Evolutionary conservation across 2,329 filamentous ascomycete species (phyloP).

Genomic region (Parastagonospora nodorum): DNA sequence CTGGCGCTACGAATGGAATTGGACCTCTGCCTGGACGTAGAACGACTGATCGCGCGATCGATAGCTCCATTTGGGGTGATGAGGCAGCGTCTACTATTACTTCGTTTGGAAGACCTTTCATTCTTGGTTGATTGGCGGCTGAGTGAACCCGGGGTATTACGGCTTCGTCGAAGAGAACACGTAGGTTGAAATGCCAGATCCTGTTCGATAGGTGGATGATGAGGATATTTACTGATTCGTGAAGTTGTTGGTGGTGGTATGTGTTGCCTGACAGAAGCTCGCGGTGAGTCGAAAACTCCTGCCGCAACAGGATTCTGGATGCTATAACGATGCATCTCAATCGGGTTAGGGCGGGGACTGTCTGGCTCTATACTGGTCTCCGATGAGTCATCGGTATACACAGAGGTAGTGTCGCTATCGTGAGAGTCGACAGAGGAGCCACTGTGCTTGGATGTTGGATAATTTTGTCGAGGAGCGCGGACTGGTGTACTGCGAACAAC

Average conservation of each 20-base stretch:
- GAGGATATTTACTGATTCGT: constrained; percentile 31
- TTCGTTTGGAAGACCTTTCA: constrained; percentile 28
- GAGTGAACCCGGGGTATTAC: constrained; percentile 12
- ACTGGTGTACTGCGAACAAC: constrained; percentile 1
- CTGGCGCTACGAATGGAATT: constrained; percentile 29
- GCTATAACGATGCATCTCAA: constrained; percentile 19
- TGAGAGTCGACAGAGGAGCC: constrained; percentile 44
- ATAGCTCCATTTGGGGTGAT: constrained; percentile 25
- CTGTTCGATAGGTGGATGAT: constrained; percentile 25
- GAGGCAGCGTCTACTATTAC: constrained; percentile 17
- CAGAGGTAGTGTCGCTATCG: constrained; percentile 45
- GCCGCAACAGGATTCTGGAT: constrained; percentile 25
- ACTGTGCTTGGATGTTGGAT: constrained; percentile 21
- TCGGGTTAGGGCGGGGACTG: constrained; percentile 14
- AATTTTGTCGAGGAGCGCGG: constrained; percentile 14
- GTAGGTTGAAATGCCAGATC: constrained; percentile 33
- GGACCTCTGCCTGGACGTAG: constrained; percentile 20
- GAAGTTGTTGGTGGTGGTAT: constrained; percentile 16
- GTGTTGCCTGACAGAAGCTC: constrained; percentile 7
- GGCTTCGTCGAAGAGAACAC: constrained; percentile 22
- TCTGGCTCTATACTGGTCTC: constrained; percentile 46
- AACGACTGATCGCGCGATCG: constrained; percentile 27
- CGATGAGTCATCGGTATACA: constrained; percentile 47
- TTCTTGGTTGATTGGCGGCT: constrained; percentile 19
- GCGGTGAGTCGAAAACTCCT: constrained; percentile 29